Conservation (phyloP, 768 basidiomycete species). For the Pholiota microspora region DNA sequence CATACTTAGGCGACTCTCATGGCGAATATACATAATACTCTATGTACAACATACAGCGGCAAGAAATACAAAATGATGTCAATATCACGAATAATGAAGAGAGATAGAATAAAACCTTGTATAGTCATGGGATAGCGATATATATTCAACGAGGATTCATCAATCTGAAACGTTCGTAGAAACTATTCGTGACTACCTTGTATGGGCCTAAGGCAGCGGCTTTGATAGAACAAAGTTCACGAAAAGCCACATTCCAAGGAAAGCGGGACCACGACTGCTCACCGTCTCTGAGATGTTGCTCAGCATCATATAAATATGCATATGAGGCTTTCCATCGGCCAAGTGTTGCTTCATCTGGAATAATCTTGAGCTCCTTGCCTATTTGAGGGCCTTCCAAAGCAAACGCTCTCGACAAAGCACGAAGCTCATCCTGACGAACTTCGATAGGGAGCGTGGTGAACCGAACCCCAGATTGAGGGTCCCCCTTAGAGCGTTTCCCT, state of each 20-base stretch:
- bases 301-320: constrained; percentile 43
- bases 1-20: too few species aligned
- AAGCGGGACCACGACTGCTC: constrained; percentile 31
- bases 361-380: constrained; percentile 24
- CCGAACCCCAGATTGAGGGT: not conserved
- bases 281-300: constrained; percentile 10
- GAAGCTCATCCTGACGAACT: constrained; percentile 48
- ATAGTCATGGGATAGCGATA: not conserved
- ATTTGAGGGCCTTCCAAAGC: constrained; percentile 20
- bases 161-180: constrained; percentile 20
- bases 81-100: not conserved
- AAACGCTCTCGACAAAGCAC: constrained; percentile 43
- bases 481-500: constrained; percentile 3
- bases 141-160: not conserved
- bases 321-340: constrained; percentile 49
- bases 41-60: not conserved
- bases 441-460: constrained; percentile 41
- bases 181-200: constrained; percentile 15
- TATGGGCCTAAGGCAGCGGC: constrained; percentile 24
- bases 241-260: constrained; percentile 50
- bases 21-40: too few species aligned
- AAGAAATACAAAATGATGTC: not conserved
- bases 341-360: constrained; percentile 25
- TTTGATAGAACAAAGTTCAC: constrained; percentile 54
- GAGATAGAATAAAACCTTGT: not conserved